Conservation (phyloP, 352 stramenopile species). For the Bremia lactucae region DNA sequence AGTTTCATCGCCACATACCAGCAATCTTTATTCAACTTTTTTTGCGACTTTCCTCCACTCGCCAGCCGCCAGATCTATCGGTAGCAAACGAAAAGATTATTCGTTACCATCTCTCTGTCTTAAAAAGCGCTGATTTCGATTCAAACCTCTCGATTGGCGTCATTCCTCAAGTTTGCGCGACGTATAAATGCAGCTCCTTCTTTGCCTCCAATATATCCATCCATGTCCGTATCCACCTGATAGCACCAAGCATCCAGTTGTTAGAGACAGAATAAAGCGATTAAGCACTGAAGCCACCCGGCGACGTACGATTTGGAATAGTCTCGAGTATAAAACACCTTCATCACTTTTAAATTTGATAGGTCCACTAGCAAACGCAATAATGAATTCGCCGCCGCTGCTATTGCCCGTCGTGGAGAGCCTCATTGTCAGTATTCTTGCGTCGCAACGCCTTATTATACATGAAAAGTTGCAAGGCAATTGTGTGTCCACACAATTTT, state of each 20-base stretch:
- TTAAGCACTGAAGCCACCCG: neutral
- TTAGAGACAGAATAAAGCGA: no score
- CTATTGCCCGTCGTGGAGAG: slow-evolving; percentile 13
- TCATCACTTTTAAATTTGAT: slow-evolving; percentile 81
- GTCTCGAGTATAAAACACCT: slow-evolving; percentile 62
- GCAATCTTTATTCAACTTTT: slow-evolving; percentile 81
- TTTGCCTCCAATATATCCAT: slow-evolving; percentile 62
- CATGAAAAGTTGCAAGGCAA: neutral
- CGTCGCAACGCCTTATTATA: neutral
- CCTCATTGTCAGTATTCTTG: slow-evolving; percentile 22
- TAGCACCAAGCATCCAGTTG: no score
- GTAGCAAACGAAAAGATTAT: neutral
- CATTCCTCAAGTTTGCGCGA: slow-evolving; percentile 64
- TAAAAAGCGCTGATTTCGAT: neutral
- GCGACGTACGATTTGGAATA: slow-evolving; percentile 73
- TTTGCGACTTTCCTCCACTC: slow-evolving; percentile 80
- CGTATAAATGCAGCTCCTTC: slow-evolving; percentile 79
- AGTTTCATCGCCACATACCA: slow-evolving; percentile 88
- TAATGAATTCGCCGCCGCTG: slow-evolving; percentile 53
- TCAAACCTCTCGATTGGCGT: slow-evolving; percentile 72
- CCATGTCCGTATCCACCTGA: slow-evolving; percentile 66
- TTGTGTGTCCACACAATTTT: slow-evolving; percentile 3
- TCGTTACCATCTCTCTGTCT: neutral
- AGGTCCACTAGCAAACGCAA: slow-evolving; percentile 71
- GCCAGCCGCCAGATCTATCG: slow-evolving; percentile 75